Evolutionary conservation across 768 basidiomycete genomes (phyloP).

Genomic region (Artomyces pyxidatus): DNA sequence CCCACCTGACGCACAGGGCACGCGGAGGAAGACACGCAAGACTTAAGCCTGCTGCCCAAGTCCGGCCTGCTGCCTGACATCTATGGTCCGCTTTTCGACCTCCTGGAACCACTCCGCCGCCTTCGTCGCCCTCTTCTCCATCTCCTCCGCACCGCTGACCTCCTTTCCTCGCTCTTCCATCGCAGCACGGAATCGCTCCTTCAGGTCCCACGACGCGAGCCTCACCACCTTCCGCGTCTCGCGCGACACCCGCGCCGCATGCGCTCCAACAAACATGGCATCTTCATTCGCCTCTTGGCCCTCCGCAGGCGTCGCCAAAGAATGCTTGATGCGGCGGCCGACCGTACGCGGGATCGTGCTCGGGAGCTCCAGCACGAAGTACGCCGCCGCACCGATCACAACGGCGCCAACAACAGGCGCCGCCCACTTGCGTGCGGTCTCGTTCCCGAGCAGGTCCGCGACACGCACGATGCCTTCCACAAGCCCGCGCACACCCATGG

Average conservation of each 20-base stretch:
- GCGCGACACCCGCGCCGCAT: slow-evolving; percentile 61
- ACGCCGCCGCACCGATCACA: slow-evolving; percentile 65
- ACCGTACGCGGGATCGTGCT: slow-evolving; percentile 82
- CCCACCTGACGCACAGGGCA: slow-evolving; percentile 12
- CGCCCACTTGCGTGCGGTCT: slow-evolving; percentile 76
- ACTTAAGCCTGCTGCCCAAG: too few species aligned
- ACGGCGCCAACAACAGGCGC: slow-evolving; percentile 78
- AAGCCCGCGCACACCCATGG: slow-evolving; percentile 63
- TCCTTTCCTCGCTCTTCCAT: slow-evolving; percentile 76
- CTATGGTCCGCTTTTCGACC: slow-evolving; percentile 40
- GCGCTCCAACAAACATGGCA: slow-evolving; percentile 51
- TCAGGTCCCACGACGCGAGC: slow-evolving; percentile 83
- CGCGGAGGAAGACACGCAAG: neutral
- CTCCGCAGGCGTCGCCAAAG: slow-evolving; percentile 42
- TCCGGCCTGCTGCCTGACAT: slow-evolving; percentile 23
- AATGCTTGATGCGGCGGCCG: slow-evolving; percentile 71
- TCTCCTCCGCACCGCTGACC: slow-evolving; percentile 69
- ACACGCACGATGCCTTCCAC: slow-evolving; percentile 74
- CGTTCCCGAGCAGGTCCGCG: slow-evolving; percentile 73
- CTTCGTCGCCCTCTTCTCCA: slow-evolving; percentile 55
- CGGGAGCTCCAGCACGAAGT: slow-evolving; percentile 83
- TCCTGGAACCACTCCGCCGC: slow-evolving; percentile 69
- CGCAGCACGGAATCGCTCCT: slow-evolving; percentile 69
- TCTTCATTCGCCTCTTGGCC: slow-evolving; percentile 40
- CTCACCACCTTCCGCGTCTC: slow-evolving; percentile 94